phyloP scores from a whole-genome alignment of 441 rosid species.

The Biscutella auriculata region DNA sequence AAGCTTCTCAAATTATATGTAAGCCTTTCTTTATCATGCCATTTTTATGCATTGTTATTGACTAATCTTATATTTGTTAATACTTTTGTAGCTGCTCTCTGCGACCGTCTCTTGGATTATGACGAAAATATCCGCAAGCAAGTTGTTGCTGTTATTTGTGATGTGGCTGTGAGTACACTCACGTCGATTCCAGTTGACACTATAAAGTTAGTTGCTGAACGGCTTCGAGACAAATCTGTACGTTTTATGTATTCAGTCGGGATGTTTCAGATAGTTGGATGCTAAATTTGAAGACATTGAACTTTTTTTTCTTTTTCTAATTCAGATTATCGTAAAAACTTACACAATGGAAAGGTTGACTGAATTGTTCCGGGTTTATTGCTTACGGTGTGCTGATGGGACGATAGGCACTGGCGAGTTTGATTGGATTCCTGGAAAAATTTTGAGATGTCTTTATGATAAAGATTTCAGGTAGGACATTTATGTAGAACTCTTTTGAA shows the following conservation, averaged over 20 bases:
- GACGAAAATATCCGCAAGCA: conserved; percentile 96
- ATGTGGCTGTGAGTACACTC: conserved; percentile 64
- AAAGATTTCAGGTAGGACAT: conserved; percentile 75
- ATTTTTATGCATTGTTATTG: conserved; percentile 7
- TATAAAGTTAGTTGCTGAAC: conserved; percentile 74
- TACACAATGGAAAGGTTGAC: conserved; percentile 88
- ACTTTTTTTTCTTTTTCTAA: conserved; percentile 12
- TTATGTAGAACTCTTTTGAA: background rate
- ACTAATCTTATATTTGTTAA: conserved; percentile 17
- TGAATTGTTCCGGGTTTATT: conserved; percentile 65
- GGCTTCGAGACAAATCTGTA: conserved; percentile 97
- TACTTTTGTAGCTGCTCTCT: conserved; percentile 67
- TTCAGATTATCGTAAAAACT: conserved; percentile 78
- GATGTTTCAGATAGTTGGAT: conserved; percentile 12
- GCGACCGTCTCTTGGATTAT: conserved; percentile 92
- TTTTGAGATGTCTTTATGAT: conserved; percentile 89
- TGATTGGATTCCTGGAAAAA: conserved; percentile 98
- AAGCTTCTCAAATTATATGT: conserved; percentile 81
- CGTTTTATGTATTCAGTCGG: conserved; percentile 21
- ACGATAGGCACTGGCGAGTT: conserved; percentile 39
- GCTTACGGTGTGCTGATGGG: conserved; percentile 39
- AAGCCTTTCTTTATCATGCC: conserved; percentile 28
- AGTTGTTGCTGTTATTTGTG: conserved; percentile 87
- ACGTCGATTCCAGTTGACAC: conserved; percentile 66
- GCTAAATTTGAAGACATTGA: conserved; percentile 4